A percentile compares a stretch with the other conserved stretches of the same genome.
Conservation (phyloP, 345 rosid species). For the Sonneratia alba region DNA sequence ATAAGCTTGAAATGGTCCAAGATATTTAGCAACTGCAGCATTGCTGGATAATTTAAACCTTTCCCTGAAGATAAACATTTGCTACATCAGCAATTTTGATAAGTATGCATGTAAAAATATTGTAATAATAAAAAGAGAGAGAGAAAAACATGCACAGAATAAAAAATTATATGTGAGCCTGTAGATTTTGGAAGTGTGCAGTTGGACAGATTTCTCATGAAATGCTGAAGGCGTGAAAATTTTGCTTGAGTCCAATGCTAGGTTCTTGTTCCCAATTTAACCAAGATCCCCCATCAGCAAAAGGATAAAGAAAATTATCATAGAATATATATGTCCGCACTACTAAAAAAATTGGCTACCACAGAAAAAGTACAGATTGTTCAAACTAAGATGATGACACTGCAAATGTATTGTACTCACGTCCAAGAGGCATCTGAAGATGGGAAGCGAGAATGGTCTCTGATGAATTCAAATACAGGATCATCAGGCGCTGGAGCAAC, state of each 20-base stretch:
- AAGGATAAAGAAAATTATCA: too few species aligned
- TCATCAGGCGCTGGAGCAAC: neutral
- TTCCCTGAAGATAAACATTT: neutral
- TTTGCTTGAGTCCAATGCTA: too few species aligned
- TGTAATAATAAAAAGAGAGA: neutral
- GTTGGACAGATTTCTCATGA: too few species aligned
- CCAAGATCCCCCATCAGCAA: neutral
- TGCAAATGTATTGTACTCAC: neutral
- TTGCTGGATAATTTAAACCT: neutral
- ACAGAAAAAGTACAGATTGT: too few species aligned
- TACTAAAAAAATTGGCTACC: neutral
- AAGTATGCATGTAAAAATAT: neutral
- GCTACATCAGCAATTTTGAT: neutral
- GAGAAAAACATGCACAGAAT: neutral
- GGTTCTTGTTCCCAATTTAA: neutral
- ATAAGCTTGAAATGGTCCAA: slow-evolving; percentile 39
- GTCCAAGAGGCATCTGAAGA: neutral
- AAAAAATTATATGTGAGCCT: neutral
- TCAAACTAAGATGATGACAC: too few species aligned
- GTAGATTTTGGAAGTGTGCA: too few species aligned
- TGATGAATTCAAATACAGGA: neutral
- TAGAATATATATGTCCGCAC: too few species aligned
- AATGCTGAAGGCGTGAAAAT: too few species aligned
- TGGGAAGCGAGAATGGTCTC: neutral
- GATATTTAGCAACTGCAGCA: slow-evolving; percentile 18